phyloP scores from a whole-genome alignment of 192 early-diverging fungal genomes.

The Dimargaris xerosporica region DNA sequence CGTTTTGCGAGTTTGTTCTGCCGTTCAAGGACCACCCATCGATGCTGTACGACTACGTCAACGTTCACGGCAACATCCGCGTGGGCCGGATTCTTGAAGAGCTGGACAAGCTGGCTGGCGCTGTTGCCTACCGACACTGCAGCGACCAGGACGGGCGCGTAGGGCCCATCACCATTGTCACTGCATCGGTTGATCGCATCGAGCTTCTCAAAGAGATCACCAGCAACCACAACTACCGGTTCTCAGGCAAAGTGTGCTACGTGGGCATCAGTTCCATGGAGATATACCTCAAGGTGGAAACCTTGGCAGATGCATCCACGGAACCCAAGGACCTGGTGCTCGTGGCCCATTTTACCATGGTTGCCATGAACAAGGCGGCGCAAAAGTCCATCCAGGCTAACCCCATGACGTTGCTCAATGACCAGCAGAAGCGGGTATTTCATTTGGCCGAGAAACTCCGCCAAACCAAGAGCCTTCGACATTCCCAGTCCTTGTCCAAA shows the following conservation, averaged over 20 bases:
- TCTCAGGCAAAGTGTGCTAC: constrained; percentile 69
- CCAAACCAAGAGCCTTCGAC: constrained; percentile 30
- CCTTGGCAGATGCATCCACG: constrained; percentile 22
- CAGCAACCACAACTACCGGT: constrained; percentile 49
- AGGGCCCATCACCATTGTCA: constrained; percentile 60
- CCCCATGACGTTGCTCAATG: constrained; percentile 52
- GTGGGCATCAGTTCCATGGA: constrained; percentile 85
- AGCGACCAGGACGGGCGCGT: constrained; percentile 32
- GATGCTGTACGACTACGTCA: constrained; percentile 68
- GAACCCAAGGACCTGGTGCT: constrained; percentile 36
- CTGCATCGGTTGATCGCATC: constrained; percentile 76
- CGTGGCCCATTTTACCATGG: constrained; percentile 79
- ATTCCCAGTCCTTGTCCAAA: constrained; percentile 37
- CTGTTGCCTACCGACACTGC: constrained; percentile 63
- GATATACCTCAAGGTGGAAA: constrained; percentile 52
- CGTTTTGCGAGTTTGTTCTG: constrained; percentile 61
- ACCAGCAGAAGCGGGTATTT: constrained; percentile 54
- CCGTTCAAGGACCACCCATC: constrained; percentile 59
- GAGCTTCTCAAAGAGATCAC: constrained; percentile 51
- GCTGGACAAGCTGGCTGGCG: constrained; percentile 69
- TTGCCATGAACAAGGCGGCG: constrained; percentile 54
- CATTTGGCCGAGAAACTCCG: constrained; percentile 50
- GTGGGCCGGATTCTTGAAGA: constrained; percentile 79
- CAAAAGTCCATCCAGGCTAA: constrained; percentile 55
- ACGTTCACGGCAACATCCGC: constrained; percentile 52